Base-by-base conservation (phyloP, 2,329 filamentous ascomycete species). In the Aphanocladium album region DNA sequence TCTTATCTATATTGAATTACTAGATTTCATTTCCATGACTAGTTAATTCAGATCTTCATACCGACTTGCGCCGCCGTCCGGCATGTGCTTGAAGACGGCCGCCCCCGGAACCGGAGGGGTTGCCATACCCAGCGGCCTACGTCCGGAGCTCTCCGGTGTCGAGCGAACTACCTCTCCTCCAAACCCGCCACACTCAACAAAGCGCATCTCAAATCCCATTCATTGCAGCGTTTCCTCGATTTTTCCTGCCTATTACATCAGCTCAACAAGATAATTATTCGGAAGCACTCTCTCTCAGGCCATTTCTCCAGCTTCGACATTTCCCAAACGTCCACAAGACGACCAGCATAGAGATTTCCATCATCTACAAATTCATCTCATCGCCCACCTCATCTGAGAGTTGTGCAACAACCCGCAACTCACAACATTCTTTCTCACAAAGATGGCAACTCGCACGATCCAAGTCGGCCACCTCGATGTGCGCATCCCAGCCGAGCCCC, bases 401-500 rank as follows among this genome's bases (percentile, higher is more conserved):
- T 19, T 43, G 9, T 9, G 30, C 17, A 9, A 14, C 19, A 45
- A 37, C 33, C 17, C 8, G 19, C 12, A 14, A 25, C 35, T 43
- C 37, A 25, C 37, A 25, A 8, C 39, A 16, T n/a, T 33, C 14
- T 35, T 16, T 5, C 3, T 21, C 8, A 17, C 46, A 43, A 11
- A 21, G 11, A 60, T 60, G 57, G 41, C 50, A 25, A 11, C 41
- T 5, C 50, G 39, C 50, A 62, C n/a, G 30, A 53, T 65, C 50
- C 61, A 57, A 25, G 54, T 62, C 57, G 61, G 53, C 17, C 50
- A 63, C 41, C 57, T 65, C 46, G 62, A 62, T 9, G 55, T 75
- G 50, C 61, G 65, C 21, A 59, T 95, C 66, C 78, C 78, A 27
- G 82, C 89, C 9, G 77, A 82, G 66, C 84, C 85, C n/a, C 83